These are phyloP conservation scores for Diplocarpon rosae DNA, from an alignment of 2,329 filamentous ascomycete genomes.

Conservation along the genomic window DNA sequence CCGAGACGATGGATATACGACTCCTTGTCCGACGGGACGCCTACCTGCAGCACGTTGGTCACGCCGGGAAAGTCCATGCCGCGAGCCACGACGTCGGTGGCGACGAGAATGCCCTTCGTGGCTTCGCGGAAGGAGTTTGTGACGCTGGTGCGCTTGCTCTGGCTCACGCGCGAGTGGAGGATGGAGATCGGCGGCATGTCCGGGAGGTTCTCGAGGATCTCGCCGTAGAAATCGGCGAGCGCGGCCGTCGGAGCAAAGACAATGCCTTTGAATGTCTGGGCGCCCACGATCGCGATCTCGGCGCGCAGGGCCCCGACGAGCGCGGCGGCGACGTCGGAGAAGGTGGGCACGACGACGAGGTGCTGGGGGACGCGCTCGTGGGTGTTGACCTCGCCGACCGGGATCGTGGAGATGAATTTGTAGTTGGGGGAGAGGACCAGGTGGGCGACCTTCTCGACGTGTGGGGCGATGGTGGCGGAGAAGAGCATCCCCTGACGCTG, in stretches of 20 bases:
- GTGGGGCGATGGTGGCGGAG: conserved; percentile 80
- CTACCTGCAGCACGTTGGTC: conserved; percentile 68
- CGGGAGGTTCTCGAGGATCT: conserved; percentile 36
- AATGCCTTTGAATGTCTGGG: conserved; percentile 77
- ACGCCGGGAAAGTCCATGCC: conserved; percentile 78
- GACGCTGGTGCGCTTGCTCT: conserved; percentile 55
- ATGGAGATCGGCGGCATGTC: conserved; percentile 23
- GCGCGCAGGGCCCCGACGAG: conserved; percentile 65
- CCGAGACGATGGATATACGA: conserved; percentile 70
- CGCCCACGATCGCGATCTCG: conserved; percentile 37
- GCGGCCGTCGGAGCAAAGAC: conserved; percentile 78
- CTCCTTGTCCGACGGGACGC: conserved; percentile 52
- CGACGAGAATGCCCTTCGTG: conserved; percentile 56
- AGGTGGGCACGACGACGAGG: conserved; percentile 52
- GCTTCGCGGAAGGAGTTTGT: conserved; percentile 61
- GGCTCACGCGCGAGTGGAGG: conserved; percentile 72
- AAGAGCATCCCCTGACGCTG: conserved; percentile 88
- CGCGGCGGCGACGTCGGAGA: conserved; percentile 67
- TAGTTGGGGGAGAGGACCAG: conserved; percentile 73
- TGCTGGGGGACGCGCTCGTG: conserved; percentile 78
- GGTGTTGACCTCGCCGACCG: conserved; percentile 69
- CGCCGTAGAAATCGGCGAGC: conserved; percentile 53
- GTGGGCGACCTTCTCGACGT: conserved; percentile 69
- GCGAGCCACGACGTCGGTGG: conserved; percentile 69
- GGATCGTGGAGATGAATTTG: conserved; percentile 83